Conservation (phyloP, 1,139 yeast genomes). For the Magnusiomyces fungicola region DNA sequence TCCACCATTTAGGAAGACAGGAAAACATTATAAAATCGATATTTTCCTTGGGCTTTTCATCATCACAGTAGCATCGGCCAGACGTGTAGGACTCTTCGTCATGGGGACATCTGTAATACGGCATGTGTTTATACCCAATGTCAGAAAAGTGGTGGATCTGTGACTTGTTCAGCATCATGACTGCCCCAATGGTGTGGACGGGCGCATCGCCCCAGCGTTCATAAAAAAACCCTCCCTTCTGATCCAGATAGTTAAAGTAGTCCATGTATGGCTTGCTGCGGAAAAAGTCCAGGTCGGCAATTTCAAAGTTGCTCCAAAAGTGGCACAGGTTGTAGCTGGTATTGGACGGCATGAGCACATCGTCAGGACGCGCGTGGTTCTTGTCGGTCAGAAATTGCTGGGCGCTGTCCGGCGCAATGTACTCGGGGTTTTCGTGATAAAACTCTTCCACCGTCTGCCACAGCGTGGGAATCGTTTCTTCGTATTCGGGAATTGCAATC, state of each 20-base stretch:
- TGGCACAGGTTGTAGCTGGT: conserved; percentile 82
- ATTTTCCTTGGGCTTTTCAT: conserved; percentile 35
- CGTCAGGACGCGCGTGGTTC: conserved; percentile 29
- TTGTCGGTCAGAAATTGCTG: conserved; percentile 62
- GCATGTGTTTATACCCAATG: conserved; percentile 77
- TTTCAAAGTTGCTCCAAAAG: conserved; percentile 93
- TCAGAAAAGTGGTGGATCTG: conserved; percentile 86
- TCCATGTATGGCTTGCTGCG: conserved; percentile 60
- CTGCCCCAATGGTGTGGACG: conserved; percentile 74
- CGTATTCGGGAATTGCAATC: conserved; percentile 67
- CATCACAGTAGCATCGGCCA: conserved; percentile 64
- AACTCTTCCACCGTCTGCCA: conserved; percentile 65
- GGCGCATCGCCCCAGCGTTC: conserved; percentile 98
- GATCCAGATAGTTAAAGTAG: conserved; percentile 64
- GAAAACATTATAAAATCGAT: conserved; percentile 59
- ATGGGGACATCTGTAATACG: conserved; percentile 75
- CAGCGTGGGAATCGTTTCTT: conserved; percentile 74
- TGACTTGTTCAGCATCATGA: conserved; percentile 56
- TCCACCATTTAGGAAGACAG: conserved; percentile 86
- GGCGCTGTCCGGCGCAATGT: conserved; percentile 61
- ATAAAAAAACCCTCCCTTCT: conserved; percentile 78
- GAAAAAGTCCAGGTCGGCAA: conserved; percentile 73
- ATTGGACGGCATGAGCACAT: conserved; percentile 33
- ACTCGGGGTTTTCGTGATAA: conserved; percentile 56
- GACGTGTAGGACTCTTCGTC: conserved; percentile 41